Evolutionary conservation across 345 rosid species (phyloP).

Genomic region (Eucalyptus rudis): DNA sequence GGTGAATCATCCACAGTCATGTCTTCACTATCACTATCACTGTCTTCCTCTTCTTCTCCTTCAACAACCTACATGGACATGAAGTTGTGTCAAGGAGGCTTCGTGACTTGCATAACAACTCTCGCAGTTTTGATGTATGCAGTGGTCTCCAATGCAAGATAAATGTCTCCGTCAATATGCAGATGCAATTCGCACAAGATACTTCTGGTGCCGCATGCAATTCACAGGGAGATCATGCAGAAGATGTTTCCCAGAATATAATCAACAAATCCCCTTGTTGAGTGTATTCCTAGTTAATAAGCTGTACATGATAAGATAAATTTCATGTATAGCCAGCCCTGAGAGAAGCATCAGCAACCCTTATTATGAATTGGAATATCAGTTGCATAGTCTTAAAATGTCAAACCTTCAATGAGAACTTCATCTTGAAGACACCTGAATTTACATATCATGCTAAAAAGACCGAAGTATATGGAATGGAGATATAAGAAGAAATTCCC

Average conservation of each 20-base stretch:
- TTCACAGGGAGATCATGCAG: neutral
- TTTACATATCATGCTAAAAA: neutral
- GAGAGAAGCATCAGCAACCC: neutral
- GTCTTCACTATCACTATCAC: conserved; percentile 19
- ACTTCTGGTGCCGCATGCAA: neutral
- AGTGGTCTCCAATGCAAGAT: neutral
- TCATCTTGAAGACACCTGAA: neutral
- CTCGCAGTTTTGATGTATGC: neutral
- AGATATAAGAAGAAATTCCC: neutral
- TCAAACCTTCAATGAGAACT: neutral
- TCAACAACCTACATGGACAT: neutral
- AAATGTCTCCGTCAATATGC: neutral
- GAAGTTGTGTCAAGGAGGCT: neutral
- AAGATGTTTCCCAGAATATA: neutral
- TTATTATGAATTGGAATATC: neutral
- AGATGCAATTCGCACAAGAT: neutral
- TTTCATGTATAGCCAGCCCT: neutral
- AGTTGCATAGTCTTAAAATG: neutral
- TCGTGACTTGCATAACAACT: neutral
- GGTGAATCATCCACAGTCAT: conserved; percentile 12
- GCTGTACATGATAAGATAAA: neutral
- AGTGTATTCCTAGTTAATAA: neutral
- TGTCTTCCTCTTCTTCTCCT: conserved; percentile 1
- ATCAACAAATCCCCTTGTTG: neutral
- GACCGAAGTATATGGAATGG: neutral